Base-by-base conservation (phyloP, 2,329 filamentous ascomycete genomes). In the Stachybotrys echinatus region DNA sequence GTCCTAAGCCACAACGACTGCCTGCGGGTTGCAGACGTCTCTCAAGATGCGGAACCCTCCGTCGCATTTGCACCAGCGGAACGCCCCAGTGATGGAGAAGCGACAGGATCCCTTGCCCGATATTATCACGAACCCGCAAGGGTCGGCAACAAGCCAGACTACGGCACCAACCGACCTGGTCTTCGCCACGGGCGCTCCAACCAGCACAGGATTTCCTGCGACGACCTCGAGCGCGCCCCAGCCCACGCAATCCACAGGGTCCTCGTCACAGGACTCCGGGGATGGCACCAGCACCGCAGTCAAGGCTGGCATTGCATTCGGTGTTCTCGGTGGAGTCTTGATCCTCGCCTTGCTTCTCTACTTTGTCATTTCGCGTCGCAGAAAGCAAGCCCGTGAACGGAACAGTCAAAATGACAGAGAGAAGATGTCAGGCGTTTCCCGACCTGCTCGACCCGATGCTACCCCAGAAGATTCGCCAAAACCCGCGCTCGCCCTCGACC, bases 301-400 rank as follows among this genome's bases (percentile, higher is more conserved):
- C 40, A 94, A 90, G 68, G 92, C 90, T 42, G 94, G 94, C 52
- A 80, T 96, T 54, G 89, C 87, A 6, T 84, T 96, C 63, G 92
- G 91, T 61, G 82, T 95, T 45, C 70, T 96, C 27, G 75, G 86
- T 6, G 81, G 81, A 45, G 59, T 96, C 22, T 80, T 85, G 27
- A 68, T 85, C 3, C 65, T 94, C 22, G 81, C 83, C 23, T 73
- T 84, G n/a, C 65, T 88, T 20, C 74, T 88, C 19, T 86, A 89
- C 63, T 84, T 95, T 66, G 66, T 89, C 52, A 79, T 91, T 64
- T 85, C 80, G 58, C 76, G 71, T 59, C 82, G 83, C 62, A 89
- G 86, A 75, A 88, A 86, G 77, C 81, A 85, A 65, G 71, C 80
- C 45, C 50, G 58, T 23, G 71, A 79, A 58, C 65, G 69, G 12